These are phyloP conservation scores for Candida freyschussii DNA, from an alignment of 1,139 yeast species.

Conservation along the genomic window DNA sequence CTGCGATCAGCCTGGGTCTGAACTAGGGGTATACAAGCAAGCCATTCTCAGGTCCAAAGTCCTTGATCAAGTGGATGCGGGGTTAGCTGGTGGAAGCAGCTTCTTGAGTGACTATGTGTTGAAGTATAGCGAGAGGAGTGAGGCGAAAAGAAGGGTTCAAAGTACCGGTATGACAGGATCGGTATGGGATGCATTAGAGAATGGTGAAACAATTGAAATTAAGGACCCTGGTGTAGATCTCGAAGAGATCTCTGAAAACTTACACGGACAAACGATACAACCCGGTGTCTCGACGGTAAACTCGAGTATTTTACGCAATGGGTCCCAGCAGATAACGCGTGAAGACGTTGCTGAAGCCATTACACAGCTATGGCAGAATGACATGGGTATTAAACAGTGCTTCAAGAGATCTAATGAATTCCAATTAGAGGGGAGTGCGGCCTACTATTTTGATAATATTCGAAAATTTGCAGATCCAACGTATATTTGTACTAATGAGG, in stretches of 20 bases:
- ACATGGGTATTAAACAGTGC: conserved; percentile 60
- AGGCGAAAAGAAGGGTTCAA: conserved; percentile 42
- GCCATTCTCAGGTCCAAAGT: conserved; percentile 53
- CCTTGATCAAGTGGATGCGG: conserved; percentile 56
- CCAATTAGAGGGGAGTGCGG: conserved; percentile 77
- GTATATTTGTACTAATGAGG: conserved; percentile 73
- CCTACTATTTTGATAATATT: conserved; percentile 71
- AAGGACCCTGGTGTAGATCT: conserved; percentile 13
- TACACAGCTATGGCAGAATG: conserved; percentile 58
- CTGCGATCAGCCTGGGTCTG: conserved; percentile 50
- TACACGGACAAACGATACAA: conserved; percentile 25
- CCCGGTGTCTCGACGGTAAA: conserved; percentile 24
- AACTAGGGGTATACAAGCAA: conserved; percentile 43
- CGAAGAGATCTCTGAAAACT: conserved; percentile 29
- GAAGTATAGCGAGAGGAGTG: conserved; percentile 54
- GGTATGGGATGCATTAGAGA: conserved; percentile 34
- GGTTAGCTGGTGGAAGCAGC: conserved; percentile 63
- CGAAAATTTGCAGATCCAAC: conserved; percentile 55
- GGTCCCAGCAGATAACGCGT: conserved; percentile 25
- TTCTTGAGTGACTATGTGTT: conserved; percentile 62
- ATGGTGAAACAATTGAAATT: conserved; percentile 7
- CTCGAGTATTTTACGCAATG: conserved; percentile 12
- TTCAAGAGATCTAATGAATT: conserved; percentile 66
- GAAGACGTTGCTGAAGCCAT: conserved; percentile 65
- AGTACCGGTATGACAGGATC: conserved; percentile 55